Evolutionary conservation across 257 asterid genomes (phyloP).

Genomic region (Rehmannia glutinosa): DNA sequence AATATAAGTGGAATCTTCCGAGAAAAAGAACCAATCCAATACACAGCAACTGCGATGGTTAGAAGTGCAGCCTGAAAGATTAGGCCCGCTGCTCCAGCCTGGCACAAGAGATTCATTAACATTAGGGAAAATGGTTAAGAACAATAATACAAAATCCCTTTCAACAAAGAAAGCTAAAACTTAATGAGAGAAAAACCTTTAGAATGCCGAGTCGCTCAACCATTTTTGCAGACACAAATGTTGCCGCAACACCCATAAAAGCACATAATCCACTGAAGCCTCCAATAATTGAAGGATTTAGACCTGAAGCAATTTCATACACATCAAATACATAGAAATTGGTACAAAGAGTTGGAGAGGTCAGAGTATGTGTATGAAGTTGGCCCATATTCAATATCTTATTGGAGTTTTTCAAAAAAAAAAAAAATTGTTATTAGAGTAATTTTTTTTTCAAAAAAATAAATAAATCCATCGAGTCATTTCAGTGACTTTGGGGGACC

Average conservation of each 20-base stretch:
- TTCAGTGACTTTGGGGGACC: not conserved
- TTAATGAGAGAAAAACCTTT: slow-evolving; percentile 41
- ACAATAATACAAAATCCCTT: not conserved
- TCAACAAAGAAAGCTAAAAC: not conserved
- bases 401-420: too few species aligned
- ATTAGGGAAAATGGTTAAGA: slow-evolving; percentile 10
- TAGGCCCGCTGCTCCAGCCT: slow-evolving; percentile 99
- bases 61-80: slow-evolving; percentile 86
- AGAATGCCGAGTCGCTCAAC: slow-evolving; percentile 72
- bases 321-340: not conserved
- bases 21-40: slow-evolving; percentile 73
- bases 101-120: slow-evolving; percentile 25
- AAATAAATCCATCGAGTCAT: not conserved
- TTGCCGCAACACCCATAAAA: slow-evolving; percentile 90
- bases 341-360: too few species aligned
- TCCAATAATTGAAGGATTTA: slow-evolving; percentile 86
- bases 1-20: slow-evolving; percentile 57
- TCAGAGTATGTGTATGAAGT: not conserved
- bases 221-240: slow-evolving; percentile 79
- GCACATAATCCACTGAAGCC: slow-evolving; percentile 92
- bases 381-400: not conserved
- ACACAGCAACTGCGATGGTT: slow-evolving; percentile 73
- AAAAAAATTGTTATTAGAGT: too few species aligned
- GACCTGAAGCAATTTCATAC: slow-evolving; percentile 48
- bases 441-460: too few species aligned